Evolutionary conservation across 1,139 yeast species (phyloP), one percentile per base, ranked within the genome.

Genomic region (Eremothecium cymbalariae): DNA sequence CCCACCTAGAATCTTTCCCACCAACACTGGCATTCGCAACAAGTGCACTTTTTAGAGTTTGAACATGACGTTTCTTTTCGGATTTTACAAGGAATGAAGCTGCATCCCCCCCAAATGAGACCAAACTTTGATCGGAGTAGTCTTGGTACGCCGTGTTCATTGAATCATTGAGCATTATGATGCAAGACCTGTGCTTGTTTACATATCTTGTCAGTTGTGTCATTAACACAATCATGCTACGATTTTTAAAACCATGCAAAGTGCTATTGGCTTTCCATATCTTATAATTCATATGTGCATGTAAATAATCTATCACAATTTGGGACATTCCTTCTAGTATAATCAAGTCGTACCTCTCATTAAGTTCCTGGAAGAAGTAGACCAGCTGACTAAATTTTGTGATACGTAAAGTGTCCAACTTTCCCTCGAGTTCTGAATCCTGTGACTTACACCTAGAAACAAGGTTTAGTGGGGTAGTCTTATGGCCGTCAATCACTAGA

Each of bases 11-110:
- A 28, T 57, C 60, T 16, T 48, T 41, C 25, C 43, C 36, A 3
- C 62, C 62, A 32, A 53, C 46, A 5, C 55, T 60, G 3, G 47
- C 38, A 33, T 53, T 52, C 4, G 60, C 60, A 13, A 51, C 48
- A 8, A 57, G 38, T 6, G 53, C 53, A 33, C 59, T 53, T 28
- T 45, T 48, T 31, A 57, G 42, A 5, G 45, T 47, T 27, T 53
- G 57, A 3, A 48, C 50, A 31, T 46, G 44, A 17, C 42, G 37
- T 15, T 50, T 36, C n/a, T 32, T 35, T 12, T 34, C 39, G 6
- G 46, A 34, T 18, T 37, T 44, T 14, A 54, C 54, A 11, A 49
- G 39, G 36, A 55, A 53, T 18, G 42, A 40, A 8, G 49, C 46
- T 25, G 39, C 44, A 9, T 43, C 42, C 9, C 51, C 50, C 15